Evolutionary conservation across 164 flowering plant genomes (phyloP), one percentile per base, ranked within the genome.

Genomic region (Vitis amurensis): DNA sequence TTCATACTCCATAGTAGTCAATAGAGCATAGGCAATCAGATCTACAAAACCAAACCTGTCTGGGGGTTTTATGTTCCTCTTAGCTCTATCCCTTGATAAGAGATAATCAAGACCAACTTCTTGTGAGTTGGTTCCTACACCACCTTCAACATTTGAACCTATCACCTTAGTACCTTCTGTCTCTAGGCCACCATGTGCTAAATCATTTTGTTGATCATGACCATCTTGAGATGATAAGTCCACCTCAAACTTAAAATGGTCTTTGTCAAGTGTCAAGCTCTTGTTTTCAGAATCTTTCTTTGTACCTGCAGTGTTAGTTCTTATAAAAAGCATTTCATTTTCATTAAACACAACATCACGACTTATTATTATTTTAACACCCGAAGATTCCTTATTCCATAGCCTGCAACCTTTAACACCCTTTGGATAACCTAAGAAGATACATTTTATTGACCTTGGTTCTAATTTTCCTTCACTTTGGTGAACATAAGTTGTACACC

Each of bases 11-110:
- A 23, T 23, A 23, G 11, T 44, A 23, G 62, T 19, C 1, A 16
- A 17, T n/a, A 75, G 48, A 15, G 75, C 71, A 71, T 61, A 68
- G 9, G 63, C 62, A 3, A 61, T 59, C n/a, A n/a, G n/a, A 56
- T 67, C 64, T 14, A 4, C 63, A 14, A 31, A 30, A 55, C 56
- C 58, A 49, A 44, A 70, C 2, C 30, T 9, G 11, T 8, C 0
- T 17, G 49, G 62, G 4, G 67, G 58, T 31, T 60, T 70, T 9
- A 1, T 4, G 6, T 6, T 29, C 56, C 69, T 65, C 55, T 19
- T 67, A 2, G 19, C 9, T 14, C 56, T 63, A 11, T 12, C 27
- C 2, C 48, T 48, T 23, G 47, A 23, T 48, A 10, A 48, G 0
- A 15, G 55, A 60, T 52, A 23, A 23, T 23, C 23, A 23, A 23